These are phyloP conservation scores for Trichoderma asperelloides DNA, from an alignment of 495 filamentous ascomycete species.

Conservation along the genomic window DNA sequence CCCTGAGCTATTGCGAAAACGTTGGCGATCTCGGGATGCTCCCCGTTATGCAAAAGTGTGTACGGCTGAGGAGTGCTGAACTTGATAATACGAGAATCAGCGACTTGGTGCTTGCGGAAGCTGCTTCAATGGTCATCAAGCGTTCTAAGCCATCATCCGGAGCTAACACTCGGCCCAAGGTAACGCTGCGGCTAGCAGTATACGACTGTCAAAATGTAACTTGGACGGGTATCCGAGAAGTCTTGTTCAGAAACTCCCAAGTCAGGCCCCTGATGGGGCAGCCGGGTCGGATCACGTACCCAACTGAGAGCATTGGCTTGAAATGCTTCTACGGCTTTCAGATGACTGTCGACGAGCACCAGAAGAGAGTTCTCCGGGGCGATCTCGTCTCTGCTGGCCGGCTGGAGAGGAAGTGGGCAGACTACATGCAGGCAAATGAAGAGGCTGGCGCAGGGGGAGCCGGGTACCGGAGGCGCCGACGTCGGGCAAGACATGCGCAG, in stretches of 20 bases:
- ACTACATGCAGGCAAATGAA: constrained; percentile 86
- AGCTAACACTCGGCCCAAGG: constrained; percentile 31
- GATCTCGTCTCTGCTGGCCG: constrained; percentile 60
- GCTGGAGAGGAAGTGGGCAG: constrained; percentile 84
- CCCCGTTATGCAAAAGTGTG: constrained; percentile 67
- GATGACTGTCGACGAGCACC: constrained; percentile 88
- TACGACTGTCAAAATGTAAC: constrained; percentile 88
- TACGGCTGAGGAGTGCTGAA: constrained; percentile 57
- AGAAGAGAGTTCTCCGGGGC: constrained; percentile 67
- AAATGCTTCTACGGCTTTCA: constrained; percentile 97
- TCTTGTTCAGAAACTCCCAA: constrained; percentile 76
- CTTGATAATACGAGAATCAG: constrained; percentile 93
- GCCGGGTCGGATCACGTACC: constrained; percentile 32
- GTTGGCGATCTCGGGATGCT: constrained; percentile 81
- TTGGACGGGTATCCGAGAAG: constrained; percentile 84
- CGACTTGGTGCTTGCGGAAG: constrained; percentile 81
- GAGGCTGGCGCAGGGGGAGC: constrained; percentile 62
- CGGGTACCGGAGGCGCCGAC: constrained; percentile 54
- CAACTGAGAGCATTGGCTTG: constrained; percentile 67
- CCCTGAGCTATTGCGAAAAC: constrained; percentile 80
- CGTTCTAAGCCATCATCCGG: constrained; percentile 45
- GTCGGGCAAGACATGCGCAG: constrained; percentile 69
- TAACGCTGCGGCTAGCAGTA: constrained; percentile 69
- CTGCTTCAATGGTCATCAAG: constrained; percentile 61
- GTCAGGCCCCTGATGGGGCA: constrained; percentile 33